These are phyloP conservation scores for Penicillium sp. DNA, from an alignment of 2,329 filamentous ascomycete species.

Conservation along the genomic window DNA sequence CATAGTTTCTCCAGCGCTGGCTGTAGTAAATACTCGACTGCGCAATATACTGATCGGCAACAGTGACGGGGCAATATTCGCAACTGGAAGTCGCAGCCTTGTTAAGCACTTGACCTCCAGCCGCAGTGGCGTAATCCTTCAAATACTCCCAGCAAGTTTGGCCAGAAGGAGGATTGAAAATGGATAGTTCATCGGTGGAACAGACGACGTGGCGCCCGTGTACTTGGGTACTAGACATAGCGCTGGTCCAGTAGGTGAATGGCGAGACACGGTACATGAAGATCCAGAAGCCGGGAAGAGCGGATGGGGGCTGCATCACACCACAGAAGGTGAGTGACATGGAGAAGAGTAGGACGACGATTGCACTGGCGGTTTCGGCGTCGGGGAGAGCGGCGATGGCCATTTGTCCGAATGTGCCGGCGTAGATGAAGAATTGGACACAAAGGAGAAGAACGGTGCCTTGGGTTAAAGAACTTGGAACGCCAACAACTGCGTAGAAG, in stretches of 20 bases:
- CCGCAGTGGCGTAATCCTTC: constrained; percentile 45
- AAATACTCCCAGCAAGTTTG: constrained; percentile 64
- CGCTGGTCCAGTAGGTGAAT: constrained; percentile 52
- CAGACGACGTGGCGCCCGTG: constrained; percentile 67
- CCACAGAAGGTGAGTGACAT: constrained; percentile 78
- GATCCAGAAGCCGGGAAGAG: constrained; percentile 68
- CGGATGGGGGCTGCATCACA: constrained; percentile 64
- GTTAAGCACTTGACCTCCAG: constrained; percentile 58
- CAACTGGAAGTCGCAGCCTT: constrained; percentile 52
- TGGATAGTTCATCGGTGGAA: constrained; percentile 65
- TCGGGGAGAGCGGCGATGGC: constrained; percentile 73
- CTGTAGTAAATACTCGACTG: constrained; percentile 51
- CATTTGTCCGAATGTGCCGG: constrained; percentile 77
- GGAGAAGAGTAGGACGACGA: constrained; percentile 73
- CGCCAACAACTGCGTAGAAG: constrained; percentile 74
- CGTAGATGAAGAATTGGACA: constrained; percentile 73
- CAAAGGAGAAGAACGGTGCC: constrained; percentile 76
- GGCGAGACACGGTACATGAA: constrained; percentile 61
- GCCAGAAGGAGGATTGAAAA: constrained; percentile 60
- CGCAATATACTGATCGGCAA: constrained; percentile 42
- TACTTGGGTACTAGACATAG: constrained; percentile 69
- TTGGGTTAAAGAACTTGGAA: constrained; percentile 65
- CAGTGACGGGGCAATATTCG: constrained; percentile 44
- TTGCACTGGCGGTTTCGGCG: constrained; percentile 71
- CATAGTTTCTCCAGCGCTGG: constrained; percentile 68